Base-by-base conservation (phyloP, 352 stramenopile species). In the Elongisporangium undulatum region DNA sequence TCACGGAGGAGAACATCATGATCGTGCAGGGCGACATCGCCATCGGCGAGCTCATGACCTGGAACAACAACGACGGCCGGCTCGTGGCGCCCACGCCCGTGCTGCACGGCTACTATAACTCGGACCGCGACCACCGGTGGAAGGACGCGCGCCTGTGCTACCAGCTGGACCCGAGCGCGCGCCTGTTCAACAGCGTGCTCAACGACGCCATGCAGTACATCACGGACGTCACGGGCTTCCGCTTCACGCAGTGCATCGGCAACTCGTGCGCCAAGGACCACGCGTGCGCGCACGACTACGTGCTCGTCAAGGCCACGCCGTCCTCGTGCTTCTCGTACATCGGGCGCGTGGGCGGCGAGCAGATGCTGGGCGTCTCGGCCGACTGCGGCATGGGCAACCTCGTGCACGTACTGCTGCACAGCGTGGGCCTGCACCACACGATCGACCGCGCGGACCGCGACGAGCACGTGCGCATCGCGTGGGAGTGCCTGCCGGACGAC, bases 91-190 rank as follows among this genome's bases (percentile, higher is more conserved):
- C 49, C 0, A 65, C 56, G 6, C 74, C 66, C 15, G 64, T 59
- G 17, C 64, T 89, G 16, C 85, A 94, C 55, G 85, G 85, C 16
- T 94, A 94, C 66, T 94, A 87, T 69, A 90, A 94, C 59, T 66
- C 77, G 8, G 82, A 86, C 34, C 73, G 82, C 12, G 85, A 93
- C 51, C 81, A 90, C 51, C 85, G 83, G 5, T 93, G 85, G 83
- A 62, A 66, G 21, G 67, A 85, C 34, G 79, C 71, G 4, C 56
- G 58, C 8, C 72, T 95, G 67, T 95, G 83, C 66, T 93, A 75
- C 56, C 74, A 90, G 61, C 59, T 93, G 16, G 76, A 85, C 26
- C 56, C 57, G n/a, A 74, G 58, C 39, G 81, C 81, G 12, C 59
- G 54, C 21, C 51, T 60, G 1, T 87, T 86, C 56, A 63, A 69